A percentile compares a stretch with the other conserved stretches of the same genome.
Conservation (phyloP, 148 eudicot species). For the Cornus kousa region DNA sequence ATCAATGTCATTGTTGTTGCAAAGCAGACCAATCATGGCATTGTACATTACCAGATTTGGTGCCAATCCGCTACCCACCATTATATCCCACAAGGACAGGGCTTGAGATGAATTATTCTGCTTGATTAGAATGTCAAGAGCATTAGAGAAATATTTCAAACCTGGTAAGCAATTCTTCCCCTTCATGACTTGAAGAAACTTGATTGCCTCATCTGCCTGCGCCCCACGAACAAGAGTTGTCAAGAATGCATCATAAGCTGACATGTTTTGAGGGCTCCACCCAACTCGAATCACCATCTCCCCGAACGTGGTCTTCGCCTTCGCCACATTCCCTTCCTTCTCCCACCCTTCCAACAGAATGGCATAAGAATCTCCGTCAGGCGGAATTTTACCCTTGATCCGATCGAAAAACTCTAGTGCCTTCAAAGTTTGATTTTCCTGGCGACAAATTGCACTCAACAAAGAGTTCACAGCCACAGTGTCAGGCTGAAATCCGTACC, state of each 20-base stretch:
- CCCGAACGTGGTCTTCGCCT: slow-evolving; percentile 75
- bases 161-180: slow-evolving; percentile 79
- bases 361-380: slow-evolving; percentile 67
- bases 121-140: slow-evolving; percentile 65
- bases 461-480: slow-evolving; percentile 63
- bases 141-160: slow-evolving; percentile 72
- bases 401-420: slow-evolving; percentile 65
- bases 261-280: slow-evolving; percentile 55
- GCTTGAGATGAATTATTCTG: slow-evolving; percentile 62
- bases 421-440: slow-evolving; percentile 39
- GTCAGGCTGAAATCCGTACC: slow-evolving; percentile 70
- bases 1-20: slow-evolving; percentile 58
- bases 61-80: slow-evolving; percentile 56
- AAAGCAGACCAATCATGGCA: slow-evolving; percentile 65
- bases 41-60: slow-evolving; percentile 70
- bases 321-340: slow-evolving; percentile 61
- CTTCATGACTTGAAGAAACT: slow-evolving; percentile 76
- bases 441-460: slow-evolving; percentile 66
- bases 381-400: slow-evolving; percentile 56
- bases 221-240: slow-evolving; percentile 60
- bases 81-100: slow-evolving; percentile 66
- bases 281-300: slow-evolving; percentile 90
- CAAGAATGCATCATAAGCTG: slow-evolving; percentile 74
- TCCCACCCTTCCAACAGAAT: slow-evolving; percentile 82
- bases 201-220: slow-evolving; percentile 58